These are phyloP conservation scores for Gynostemma pentaphyllum DNA, from an alignment of 306 rosid genomes.

Conservation along the genomic window DNA sequence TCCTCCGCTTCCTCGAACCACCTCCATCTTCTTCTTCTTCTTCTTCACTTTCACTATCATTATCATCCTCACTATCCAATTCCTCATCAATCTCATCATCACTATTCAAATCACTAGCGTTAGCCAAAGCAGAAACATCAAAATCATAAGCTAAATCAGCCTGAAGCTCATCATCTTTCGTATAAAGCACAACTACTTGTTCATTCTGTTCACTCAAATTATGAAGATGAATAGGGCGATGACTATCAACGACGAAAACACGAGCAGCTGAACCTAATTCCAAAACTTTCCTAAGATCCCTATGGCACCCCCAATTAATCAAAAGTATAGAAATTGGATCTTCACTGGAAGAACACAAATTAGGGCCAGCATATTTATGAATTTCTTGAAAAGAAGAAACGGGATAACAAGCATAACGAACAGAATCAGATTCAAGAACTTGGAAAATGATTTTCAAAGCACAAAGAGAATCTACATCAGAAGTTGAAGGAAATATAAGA, in stretches of 20 bases:
- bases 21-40: slow-evolving; percentile 18
- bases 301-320: slow-evolving; percentile 83
- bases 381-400: slow-evolving; percentile 82
- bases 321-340: slow-evolving; percentile 40
- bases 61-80: slow-evolving; percentile 32
- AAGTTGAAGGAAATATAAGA: slow-evolving; percentile 81
- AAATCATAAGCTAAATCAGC: slow-evolving; percentile 71
- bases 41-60: slow-evolving; percentile 39
- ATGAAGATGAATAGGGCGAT: slow-evolving; percentile 78
- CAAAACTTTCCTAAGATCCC: slow-evolving; percentile 42
- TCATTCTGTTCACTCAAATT: slow-evolving; percentile 64
- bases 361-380: slow-evolving; percentile 35
- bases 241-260: slow-evolving; percentile 77
- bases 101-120: slow-evolving; percentile 43
- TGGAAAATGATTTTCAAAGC: slow-evolving; percentile 62
- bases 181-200: slow-evolving; percentile 62
- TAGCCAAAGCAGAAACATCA: slow-evolving; percentile 60
- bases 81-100: slow-evolving; percentile 36
- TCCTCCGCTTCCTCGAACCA: slow-evolving; percentile 44
- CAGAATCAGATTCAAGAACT: slow-evolving; percentile 72
- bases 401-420: slow-evolving; percentile 64
- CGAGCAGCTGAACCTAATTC: slow-evolving; percentile 34
- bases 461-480: slow-evolving; percentile 83
- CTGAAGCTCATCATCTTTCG: slow-evolving; percentile 65
- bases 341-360: slow-evolving; percentile 26